A percentile compares a stretch with the other conserved stretches of the same genome.
Evolutionary conservation across 2,329 filamentous ascomycete genomes (phyloP).

Genomic region (Curvularia sp.): DNA sequence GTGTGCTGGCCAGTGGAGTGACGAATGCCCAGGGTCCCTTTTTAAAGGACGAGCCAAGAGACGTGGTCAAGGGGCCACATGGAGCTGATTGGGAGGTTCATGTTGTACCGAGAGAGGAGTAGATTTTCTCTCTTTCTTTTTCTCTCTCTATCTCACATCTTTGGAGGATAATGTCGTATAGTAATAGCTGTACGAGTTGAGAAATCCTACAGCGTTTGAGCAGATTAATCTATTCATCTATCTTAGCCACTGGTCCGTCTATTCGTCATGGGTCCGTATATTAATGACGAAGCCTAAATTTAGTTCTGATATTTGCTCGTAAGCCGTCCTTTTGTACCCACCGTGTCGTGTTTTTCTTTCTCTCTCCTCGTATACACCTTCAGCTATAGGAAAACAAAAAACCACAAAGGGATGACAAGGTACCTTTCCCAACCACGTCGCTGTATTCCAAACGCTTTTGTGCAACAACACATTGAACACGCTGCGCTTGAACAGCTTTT

Average conservation of each 20-base stretch:
- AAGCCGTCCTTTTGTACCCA: not conserved
- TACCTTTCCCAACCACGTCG: too few species aligned
- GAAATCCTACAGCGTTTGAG: not conserved
- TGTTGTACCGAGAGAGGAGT: slow-evolving; percentile 1
- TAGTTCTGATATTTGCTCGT: not conserved
- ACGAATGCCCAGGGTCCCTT: slow-evolving; percentile 44
- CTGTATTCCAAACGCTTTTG: too few species aligned
- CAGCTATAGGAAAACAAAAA: not conserved
- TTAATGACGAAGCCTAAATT: not conserved
- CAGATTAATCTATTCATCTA: not conserved
- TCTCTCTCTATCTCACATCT: not conserved
- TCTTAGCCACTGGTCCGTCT: too few species aligned
- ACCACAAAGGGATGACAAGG: too few species aligned
- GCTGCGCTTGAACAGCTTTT: too few species aligned
- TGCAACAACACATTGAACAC: too few species aligned
- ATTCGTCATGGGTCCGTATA: not conserved
- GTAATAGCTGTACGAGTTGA: not conserved
- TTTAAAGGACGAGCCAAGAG: not conserved
- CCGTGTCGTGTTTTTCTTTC: not conserved
- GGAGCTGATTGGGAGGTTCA: slow-evolving; percentile 17
- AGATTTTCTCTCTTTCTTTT: not conserved
- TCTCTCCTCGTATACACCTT: not conserved
- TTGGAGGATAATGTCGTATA: not conserved
- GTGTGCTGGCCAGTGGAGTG: slow-evolving; percentile 60
- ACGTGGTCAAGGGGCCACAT: slow-evolving; percentile 7